A percentile compares a stretch with the other conserved stretches of the same genome.
phyloP scores from a whole-genome alignment of 2,329 filamentous ascomycete species.

The Ophiostoma novo-ulmi region DNA sequence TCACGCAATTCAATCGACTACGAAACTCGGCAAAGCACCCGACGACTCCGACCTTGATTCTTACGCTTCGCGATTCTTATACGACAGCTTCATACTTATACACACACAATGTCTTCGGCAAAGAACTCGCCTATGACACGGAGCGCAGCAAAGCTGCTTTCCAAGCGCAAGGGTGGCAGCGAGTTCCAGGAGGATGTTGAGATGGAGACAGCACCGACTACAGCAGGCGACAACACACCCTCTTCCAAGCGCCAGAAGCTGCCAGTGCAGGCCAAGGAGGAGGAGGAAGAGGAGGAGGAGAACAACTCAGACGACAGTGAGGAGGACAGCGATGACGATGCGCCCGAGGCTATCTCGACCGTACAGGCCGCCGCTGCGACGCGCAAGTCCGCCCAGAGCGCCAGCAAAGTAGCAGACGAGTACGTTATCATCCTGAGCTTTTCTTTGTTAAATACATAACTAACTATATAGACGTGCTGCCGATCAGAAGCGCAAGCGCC shows the following conservation, averaged over 20 bases:
- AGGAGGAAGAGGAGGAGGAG: slow-evolving; percentile 18
- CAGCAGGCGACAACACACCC: neutral
- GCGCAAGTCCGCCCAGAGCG: slow-evolving; percentile 43
- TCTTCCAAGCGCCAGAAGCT: slow-evolving; percentile 21
- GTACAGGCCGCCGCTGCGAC: slow-evolving; percentile 44
- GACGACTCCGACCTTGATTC: neutral
- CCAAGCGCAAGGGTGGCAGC: slow-evolving; percentile 23
- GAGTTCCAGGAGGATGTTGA: neutral
- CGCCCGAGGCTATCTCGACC: slow-evolving; percentile 56
- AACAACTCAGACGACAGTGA: slow-evolving; percentile 34
- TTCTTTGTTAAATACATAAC: neutral
- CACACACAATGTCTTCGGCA: slow-evolving; percentile 20
- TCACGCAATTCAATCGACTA: neutral
- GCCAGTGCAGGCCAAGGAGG: slow-evolving; percentile 30
- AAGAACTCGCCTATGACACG: slow-evolving; percentile 22
- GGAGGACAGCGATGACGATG: slow-evolving; percentile 51
- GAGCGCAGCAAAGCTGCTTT: slow-evolving; percentile 22
- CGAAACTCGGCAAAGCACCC: neutral
- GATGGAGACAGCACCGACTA: neutral
- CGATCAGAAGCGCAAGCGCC: slow-evolving; percentile 50
- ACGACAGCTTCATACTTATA: neutral
- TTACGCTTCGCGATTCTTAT: neutral
- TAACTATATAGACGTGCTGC: slow-evolving; percentile 43
- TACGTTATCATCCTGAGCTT: slow-evolving; percentile 33
- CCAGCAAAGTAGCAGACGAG: slow-evolving; percentile 49